Percentiles rank a stretch among this genome's conserved stretches.
Evolutionary conservation across 2,329 filamentous ascomycete genomes (phyloP).

Genomic region (Fusarium subtropicale): DNA sequence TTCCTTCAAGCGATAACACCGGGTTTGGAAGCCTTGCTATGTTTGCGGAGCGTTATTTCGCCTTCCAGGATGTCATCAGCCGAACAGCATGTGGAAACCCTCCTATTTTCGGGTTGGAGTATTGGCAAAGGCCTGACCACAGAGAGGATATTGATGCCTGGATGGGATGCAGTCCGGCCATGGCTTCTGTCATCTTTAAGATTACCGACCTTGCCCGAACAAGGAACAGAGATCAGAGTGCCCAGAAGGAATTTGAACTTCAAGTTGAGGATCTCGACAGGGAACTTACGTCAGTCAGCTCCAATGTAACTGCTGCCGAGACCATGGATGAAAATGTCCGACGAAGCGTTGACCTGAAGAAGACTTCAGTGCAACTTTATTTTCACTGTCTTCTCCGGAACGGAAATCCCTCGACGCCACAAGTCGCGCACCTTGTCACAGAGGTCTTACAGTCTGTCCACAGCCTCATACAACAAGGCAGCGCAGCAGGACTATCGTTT

Average conservation of each 20-base stretch:
- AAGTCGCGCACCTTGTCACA: slow-evolving; percentile 15
- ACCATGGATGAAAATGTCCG: slow-evolving; percentile 36
- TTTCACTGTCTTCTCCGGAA: slow-evolving; percentile 59
- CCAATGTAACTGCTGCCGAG: not conserved
- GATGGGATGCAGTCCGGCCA: slow-evolving; percentile 61
- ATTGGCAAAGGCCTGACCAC: slow-evolving; percentile 53
- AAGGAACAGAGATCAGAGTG: slow-evolving; percentile 5
- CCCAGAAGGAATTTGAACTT: not conserved
- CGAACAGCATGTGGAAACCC: slow-evolving; percentile 62
- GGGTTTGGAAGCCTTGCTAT: slow-evolving; percentile 36
- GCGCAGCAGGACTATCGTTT: slow-evolving; percentile 36
- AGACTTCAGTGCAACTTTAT: slow-evolving; percentile 58
- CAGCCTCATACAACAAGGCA: slow-evolving; percentile 28
- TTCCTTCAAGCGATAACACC: slow-evolving; percentile 19
- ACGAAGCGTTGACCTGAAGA: slow-evolving; percentile 48
- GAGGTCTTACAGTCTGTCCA: slow-evolving; percentile 23
- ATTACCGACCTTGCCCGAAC: slow-evolving; percentile 61
- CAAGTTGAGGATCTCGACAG: slow-evolving; percentile 18
- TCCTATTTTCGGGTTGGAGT: slow-evolving; percentile 59
- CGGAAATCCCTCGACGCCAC: slow-evolving; percentile 52
- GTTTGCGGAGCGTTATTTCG: slow-evolving; percentile 61
- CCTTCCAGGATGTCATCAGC: slow-evolving; percentile 64
- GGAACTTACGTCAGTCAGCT: slow-evolving; percentile 4
- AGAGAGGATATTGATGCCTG: slow-evolving; percentile 52
- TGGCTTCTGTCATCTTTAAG: slow-evolving; percentile 59